Evolutionary conservation across 129 eudicot genomes (phyloP).

Genomic region (Oenanthe sinensis): DNA sequence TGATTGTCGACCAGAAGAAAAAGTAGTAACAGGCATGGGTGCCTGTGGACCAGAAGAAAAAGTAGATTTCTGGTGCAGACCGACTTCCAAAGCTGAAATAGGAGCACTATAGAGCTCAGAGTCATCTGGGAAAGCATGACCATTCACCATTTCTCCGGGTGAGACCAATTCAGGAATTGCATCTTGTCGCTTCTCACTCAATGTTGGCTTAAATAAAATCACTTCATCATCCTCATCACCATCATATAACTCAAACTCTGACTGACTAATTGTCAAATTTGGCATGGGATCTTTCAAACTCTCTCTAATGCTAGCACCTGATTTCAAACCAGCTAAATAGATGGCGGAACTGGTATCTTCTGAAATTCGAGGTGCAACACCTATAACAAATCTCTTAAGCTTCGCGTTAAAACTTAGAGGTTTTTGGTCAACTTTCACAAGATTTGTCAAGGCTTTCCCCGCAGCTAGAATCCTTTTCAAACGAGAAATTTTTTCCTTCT

Average conservation of each 20-base stretch:
- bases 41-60: slow-evolving; percentile 21
- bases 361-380: slow-evolving; percentile 25
- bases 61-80: slow-evolving; percentile 13
- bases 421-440: slow-evolving; percentile 36
- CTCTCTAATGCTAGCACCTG: slow-evolving; percentile 15
- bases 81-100: slow-evolving; percentile 19
- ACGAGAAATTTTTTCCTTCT: slow-evolving; percentile 39
- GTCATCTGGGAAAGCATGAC: slow-evolving; percentile 17
- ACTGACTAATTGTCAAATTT: slow-evolving; percentile 12
- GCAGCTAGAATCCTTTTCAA: slow-evolving; percentile 47
- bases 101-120: slow-evolving; percentile 16
- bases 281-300: slow-evolving; percentile 10
- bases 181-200: slow-evolving; percentile 38
- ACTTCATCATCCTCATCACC: slow-evolving; percentile 61
- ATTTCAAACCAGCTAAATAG: slow-evolving; percentile 14
- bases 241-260: slow-evolving; percentile 18
- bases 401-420: slow-evolving; percentile 33
- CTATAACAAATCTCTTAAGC: slow-evolving; percentile 36
- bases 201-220: slow-evolving; percentile 47
- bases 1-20: slow-evolving; percentile 19
- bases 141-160: slow-evolving; percentile 18
- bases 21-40: slow-evolving; percentile 10
- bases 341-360: slow-evolving; percentile 2
- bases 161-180: slow-evolving; percentile 14
- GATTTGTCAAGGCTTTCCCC: slow-evolving; percentile 38